These are phyloP conservation scores for Monosporascus sp. DNA, from an alignment of 2,329 filamentous ascomycete species.

Conservation along the genomic window DNA sequence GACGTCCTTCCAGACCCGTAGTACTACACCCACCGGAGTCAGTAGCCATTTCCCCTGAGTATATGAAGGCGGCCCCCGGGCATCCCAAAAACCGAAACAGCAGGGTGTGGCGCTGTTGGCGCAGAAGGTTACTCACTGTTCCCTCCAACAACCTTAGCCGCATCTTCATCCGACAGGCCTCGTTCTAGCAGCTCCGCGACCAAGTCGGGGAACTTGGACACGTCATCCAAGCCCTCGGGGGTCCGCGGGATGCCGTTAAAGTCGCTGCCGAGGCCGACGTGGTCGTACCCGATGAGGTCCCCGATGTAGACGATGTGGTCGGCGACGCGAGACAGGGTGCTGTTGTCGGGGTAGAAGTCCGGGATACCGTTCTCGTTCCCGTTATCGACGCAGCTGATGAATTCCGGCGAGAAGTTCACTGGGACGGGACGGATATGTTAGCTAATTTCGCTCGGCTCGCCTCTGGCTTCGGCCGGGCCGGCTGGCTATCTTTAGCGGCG, in stretches of 20 bases:
- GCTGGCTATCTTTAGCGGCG: not conserved
- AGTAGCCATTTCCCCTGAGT: not conserved
- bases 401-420: constrained; percentile 79
- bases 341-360: constrained; percentile 59
- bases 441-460: not conserved
- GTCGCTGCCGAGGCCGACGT: constrained; percentile 85
- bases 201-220: constrained; percentile 74
- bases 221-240: constrained; percentile 75
- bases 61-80: not conserved
- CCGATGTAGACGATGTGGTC: constrained; percentile 81
- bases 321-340: constrained; percentile 71
- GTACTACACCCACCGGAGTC: constrained; percentile 29
- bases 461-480: no score
- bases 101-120: not conserved
- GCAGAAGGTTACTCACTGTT: constrained; percentile 39
- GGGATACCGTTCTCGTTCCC: constrained; percentile 60
- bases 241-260: constrained; percentile 71
- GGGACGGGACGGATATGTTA: constrained; percentile 1
- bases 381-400: constrained; percentile 67
- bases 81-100: not conserved
- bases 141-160: constrained; percentile 67
- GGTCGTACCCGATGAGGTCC: constrained; percentile 73
- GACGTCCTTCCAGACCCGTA: constrained; percentile 78
- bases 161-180: constrained; percentile 70
- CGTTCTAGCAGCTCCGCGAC: constrained; percentile 68